Conservation (phyloP, 2,329 filamentous ascomycete species). For the Penicillium janthinellum region DNA sequence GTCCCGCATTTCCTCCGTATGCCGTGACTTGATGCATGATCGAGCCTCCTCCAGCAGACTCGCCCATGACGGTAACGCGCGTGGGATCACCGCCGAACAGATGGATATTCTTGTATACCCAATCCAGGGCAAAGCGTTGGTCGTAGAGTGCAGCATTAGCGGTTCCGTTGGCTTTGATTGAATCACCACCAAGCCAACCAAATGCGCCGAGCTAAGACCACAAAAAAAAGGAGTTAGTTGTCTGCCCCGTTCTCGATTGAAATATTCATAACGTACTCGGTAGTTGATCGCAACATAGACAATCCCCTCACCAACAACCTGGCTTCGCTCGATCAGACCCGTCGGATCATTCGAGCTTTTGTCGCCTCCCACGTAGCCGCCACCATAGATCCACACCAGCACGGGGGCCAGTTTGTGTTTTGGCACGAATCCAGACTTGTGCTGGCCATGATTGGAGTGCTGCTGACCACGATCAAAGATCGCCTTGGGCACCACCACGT, state of each 20-base stretch:
- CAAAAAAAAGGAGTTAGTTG: neutral
- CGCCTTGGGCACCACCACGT: conserved; percentile 38
- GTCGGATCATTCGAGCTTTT: conserved; percentile 42
- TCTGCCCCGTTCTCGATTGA: neutral
- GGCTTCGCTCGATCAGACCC: conserved; percentile 47
- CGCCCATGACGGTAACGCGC: conserved; percentile 48
- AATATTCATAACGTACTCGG: conserved; percentile 31
- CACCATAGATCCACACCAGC: conserved; percentile 53
- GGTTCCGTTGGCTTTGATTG: conserved; percentile 46
- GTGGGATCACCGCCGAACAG: conserved; percentile 58
- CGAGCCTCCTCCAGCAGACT: conserved; percentile 56
- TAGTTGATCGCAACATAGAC: conserved; percentile 55
- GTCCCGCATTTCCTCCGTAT: conserved; percentile 50
- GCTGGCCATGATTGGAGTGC: conserved; percentile 15
- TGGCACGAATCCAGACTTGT: conserved; percentile 4
- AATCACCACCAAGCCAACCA: conserved; percentile 52
- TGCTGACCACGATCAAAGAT: conserved; percentile 32
- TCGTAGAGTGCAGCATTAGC: conserved; percentile 56
- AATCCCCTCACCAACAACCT: conserved; percentile 41
- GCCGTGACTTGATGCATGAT: conserved; percentile 60
- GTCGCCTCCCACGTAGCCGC: conserved; percentile 46
- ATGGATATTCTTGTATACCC: conserved; percentile 58
- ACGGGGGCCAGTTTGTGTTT: conserved; percentile 33
- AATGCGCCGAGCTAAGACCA: conserved; percentile 47
- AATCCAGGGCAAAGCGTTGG: conserved; percentile 59